phyloP scores from a whole-genome alignment of 2,329 filamentous ascomycete species.

The Penicillium sp. region DNA sequence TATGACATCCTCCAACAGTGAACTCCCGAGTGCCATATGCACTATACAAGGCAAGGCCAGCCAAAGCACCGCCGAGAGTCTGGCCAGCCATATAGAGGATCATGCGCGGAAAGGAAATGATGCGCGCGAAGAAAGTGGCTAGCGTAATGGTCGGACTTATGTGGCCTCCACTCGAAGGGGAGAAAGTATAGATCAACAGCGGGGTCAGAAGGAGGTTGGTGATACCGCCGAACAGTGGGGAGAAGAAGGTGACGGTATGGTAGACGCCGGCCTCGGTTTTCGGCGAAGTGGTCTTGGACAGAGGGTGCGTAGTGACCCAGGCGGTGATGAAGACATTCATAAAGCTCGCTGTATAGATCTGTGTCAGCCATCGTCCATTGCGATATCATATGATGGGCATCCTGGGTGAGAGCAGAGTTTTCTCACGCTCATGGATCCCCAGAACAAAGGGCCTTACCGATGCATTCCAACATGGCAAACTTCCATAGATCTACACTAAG shows the following conservation, averaged over 20 bases:
- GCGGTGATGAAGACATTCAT: constrained; percentile 32
- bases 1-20: constrained; percentile 45
- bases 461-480: constrained; percentile 46
- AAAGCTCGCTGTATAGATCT: constrained; percentile 24
- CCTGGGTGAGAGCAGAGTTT: not conserved
- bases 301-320: constrained; percentile 28
- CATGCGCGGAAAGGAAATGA: constrained; percentile 54
- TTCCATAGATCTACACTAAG: constrained; percentile 43
- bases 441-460: constrained; percentile 29
- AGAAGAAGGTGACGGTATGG: constrained; percentile 31
- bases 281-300: constrained; percentile 13
- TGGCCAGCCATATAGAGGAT: constrained; percentile 55
- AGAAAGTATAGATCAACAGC: constrained; percentile 56
- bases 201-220: constrained; percentile 49
- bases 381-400: not conserved
- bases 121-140: constrained; percentile 55
- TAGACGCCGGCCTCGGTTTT: constrained; percentile 32
- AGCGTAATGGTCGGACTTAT: constrained; percentile 60
- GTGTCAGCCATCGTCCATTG: constrained; percentile 2
- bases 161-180: constrained; percentile 56
- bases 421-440: not conserved
- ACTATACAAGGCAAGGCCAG: constrained; percentile 47
- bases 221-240: constrained; percentile 42
- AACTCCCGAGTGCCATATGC: constrained; percentile 32
- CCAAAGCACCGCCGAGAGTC: constrained; percentile 50